phyloP scores from a whole-genome alignment of 371 early-diverging fungal species.

The Catenaria anguillulae region DNA sequence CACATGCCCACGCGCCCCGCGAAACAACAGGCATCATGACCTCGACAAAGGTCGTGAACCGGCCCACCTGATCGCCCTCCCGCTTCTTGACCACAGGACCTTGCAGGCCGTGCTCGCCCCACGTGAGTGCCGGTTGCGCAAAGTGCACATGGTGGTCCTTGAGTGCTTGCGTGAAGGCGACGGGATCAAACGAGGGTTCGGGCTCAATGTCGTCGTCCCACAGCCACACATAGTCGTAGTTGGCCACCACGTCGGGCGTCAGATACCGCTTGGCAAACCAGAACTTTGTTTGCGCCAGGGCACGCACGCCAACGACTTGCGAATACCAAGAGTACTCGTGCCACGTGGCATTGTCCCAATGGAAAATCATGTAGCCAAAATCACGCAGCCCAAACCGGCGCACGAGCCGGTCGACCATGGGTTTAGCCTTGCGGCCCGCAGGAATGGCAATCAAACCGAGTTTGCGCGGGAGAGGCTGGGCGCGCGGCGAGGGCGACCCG shows the following conservation, averaged over 20 bases:
- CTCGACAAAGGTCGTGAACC: constrained; percentile 6
- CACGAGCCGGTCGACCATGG: constrained; percentile 6
- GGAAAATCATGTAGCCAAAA: constrained; percentile 3
- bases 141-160: constrained; percentile 5
- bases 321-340: background rate
- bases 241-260: constrained; percentile 5
- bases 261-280: constrained; percentile 7
- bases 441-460: constrained; percentile 4
- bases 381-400: constrained; percentile 2
- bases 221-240: constrained; percentile 6
- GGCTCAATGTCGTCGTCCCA: constrained; percentile 7
- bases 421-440: constrained; percentile 2
- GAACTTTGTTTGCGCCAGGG: constrained; percentile 5
- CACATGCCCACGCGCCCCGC: constrained; percentile 3
- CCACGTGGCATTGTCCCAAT: constrained; percentile 7
- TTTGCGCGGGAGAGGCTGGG: background rate
- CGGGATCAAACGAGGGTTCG: constrained; percentile 4
- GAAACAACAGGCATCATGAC: constrained; percentile 1
- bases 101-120: constrained; percentile 6
- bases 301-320: background rate
- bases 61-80: background rate
- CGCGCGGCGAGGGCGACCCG: background rate
- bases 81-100: background rate
- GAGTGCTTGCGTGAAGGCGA: background rate
- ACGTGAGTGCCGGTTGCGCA: background rate